Percentiles rank a stretch among this genome's conserved stretches.
Evolutionary conservation across 352 stramenopile species (phyloP).

Genomic region (Phytopythium aichiense): DNA sequence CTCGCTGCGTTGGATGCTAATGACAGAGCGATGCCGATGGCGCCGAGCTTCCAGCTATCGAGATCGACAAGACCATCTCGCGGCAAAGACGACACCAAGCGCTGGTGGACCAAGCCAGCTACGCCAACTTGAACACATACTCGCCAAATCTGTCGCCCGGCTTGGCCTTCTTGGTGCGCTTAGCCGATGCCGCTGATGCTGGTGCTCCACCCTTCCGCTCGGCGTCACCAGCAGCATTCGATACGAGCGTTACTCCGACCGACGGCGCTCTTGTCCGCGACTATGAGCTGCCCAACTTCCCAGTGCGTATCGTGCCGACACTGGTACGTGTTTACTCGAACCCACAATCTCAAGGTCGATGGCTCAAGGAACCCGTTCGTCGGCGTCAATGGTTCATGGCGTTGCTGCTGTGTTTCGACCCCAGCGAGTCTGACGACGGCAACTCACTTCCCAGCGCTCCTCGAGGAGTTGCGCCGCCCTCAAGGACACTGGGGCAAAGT

Average conservation of each 20-base stretch:
- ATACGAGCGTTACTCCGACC: not conserved
- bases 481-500: not conserved
- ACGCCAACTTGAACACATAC: slow-evolving; percentile 13
- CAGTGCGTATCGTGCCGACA: slow-evolving; percentile 21
- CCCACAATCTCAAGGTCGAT: not conserved
- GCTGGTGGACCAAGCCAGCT: slow-evolving; percentile 43
- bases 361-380: not conserved
- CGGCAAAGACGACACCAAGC: slow-evolving; percentile 24
- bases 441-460: not conserved
- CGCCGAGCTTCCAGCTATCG: not conserved
- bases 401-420: not conserved
- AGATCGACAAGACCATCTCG: not conserved
- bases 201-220: not conserved
- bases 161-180: slow-evolving; percentile 42
- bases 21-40: not conserved
- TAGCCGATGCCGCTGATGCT: slow-evolving; percentile 14
- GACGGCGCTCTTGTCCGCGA: slow-evolving; percentile 5
- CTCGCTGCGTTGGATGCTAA: not conserved
- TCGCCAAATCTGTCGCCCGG: slow-evolving; percentile 13
- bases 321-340: slow-evolving; percentile 14
- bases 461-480: not conserved
- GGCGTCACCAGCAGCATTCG: not conserved
- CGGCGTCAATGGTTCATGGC: slow-evolving; percentile 1
- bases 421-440: slow-evolving; percentile 2
- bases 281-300: slow-evolving; percentile 19